Percentiles rank a stretch among this genome's conserved stretches.
Conservation (phyloP, 1,139 yeast genomes). For the Arxiozyma heterogenica region DNA sequence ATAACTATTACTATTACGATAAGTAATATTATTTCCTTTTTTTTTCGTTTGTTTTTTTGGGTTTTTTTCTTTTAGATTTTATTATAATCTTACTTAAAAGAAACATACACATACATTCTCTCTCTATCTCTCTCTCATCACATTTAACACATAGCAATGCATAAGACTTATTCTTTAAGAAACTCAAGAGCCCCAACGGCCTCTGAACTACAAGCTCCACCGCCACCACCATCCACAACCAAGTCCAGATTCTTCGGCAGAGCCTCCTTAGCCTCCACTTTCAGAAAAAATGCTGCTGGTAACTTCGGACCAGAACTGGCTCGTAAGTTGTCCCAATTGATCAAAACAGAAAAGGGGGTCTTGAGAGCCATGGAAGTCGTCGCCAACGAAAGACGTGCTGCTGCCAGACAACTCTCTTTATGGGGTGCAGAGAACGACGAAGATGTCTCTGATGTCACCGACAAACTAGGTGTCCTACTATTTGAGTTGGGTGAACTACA, state of each 20-base stretch:
- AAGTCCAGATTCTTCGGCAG: slow-evolving; percentile 69
- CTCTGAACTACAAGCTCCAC: slow-evolving; percentile 69
- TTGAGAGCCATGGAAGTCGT: slow-evolving; percentile 73
- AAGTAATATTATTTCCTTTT: too few species aligned
- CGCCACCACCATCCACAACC: slow-evolving; percentile 67
- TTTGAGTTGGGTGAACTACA: slow-evolving; percentile 81
- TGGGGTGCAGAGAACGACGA: slow-evolving; percentile 87
- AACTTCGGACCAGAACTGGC: slow-evolving; percentile 72
- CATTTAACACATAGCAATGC: slow-evolving; percentile 45
- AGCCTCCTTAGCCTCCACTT: slow-evolving; percentile 54
- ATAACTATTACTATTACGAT: background rate
- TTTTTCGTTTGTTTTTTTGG: too few species aligned
- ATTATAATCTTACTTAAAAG: too few species aligned
- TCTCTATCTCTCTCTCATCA: too few species aligned
- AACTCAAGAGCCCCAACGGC: slow-evolving; percentile 75
- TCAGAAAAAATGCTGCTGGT: slow-evolving; percentile 66
- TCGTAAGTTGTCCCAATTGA: slow-evolving; percentile 64
- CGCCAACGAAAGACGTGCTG: slow-evolving; percentile 70
- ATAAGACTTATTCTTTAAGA: slow-evolving; percentile 78
- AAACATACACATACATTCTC: too few species aligned
- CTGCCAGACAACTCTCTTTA: slow-evolving; percentile 70
- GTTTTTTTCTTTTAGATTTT: too few species aligned
- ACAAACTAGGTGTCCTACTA: slow-evolving; percentile 73
- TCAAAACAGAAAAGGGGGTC: slow-evolving; percentile 75
- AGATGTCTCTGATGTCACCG: slow-evolving; percentile 77